These are phyloP conservation scores for Fusarium decemcellulare DNA, from an alignment of 2,329 filamentous ascomycete genomes.

Conservation along the genomic window DNA sequence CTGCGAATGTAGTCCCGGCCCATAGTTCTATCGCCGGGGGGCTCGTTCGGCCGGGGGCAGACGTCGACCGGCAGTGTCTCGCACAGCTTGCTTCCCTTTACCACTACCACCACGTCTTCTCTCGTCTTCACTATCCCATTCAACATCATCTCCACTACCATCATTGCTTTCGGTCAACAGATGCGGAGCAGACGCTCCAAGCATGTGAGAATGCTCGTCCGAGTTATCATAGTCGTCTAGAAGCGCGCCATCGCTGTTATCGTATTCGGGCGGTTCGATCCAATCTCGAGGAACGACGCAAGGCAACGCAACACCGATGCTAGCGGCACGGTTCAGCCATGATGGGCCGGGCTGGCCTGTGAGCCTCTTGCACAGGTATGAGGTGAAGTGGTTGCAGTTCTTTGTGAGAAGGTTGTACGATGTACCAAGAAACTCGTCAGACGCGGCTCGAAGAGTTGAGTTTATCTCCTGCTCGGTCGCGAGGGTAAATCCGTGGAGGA, in stretches of 20 bases:
- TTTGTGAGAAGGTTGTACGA: slow-evolving; percentile 85
- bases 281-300: slow-evolving; percentile 88
- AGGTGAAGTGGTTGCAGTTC: slow-evolving; percentile 93
- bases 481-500: slow-evolving; percentile 85
- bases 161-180: slow-evolving; percentile 48
- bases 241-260: slow-evolving; percentile 79
- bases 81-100: slow-evolving; percentile 61
- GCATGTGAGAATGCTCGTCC: slow-evolving; percentile 72
- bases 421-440: slow-evolving; percentile 80
- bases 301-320: slow-evolving; percentile 83
- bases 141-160: slow-evolving; percentile 48
- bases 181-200: slow-evolving; percentile 58
- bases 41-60: slow-evolving; percentile 69
- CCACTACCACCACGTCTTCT: slow-evolving; percentile 55
- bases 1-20: neutral
- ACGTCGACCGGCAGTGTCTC: slow-evolving; percentile 65
- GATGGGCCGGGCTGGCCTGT: slow-evolving; percentile 78
- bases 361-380: slow-evolving; percentile 79
- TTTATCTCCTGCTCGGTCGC: slow-evolving; percentile 79
- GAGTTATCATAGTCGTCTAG: slow-evolving; percentile 68
- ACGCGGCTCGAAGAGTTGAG: slow-evolving; percentile 75
- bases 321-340: slow-evolving; percentile 89
- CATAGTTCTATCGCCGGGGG: slow-evolving; percentile 49
- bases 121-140: slow-evolving; percentile 64
- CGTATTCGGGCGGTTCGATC: slow-evolving; percentile 84